These are phyloP conservation scores for Sanghuangporus weigelae DNA, from an alignment of 1,284 basidiomycete genomes.

Conservation along the genomic window DNA sequence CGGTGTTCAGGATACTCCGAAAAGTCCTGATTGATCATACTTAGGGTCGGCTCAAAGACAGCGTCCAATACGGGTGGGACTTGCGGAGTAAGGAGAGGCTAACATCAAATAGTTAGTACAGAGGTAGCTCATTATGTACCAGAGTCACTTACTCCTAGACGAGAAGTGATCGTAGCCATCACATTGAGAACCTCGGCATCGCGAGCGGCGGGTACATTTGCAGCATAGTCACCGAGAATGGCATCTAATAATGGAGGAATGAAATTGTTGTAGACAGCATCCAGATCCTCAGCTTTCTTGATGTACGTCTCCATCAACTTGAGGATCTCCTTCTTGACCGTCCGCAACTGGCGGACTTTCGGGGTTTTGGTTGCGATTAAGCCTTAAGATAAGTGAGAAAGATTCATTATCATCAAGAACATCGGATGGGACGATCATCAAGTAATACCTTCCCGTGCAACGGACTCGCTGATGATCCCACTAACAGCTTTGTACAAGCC, in stretches of 20 bases:
- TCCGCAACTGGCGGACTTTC: constrained; percentile 90
- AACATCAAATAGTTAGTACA: background rate
- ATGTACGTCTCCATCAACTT: constrained; percentile 98
- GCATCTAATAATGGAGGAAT: constrained; percentile 97
- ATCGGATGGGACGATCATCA: background rate
- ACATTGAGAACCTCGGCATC: constrained; percentile 98
- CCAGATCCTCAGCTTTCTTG: constrained; percentile 93
- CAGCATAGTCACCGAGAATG: constrained; percentile 94
- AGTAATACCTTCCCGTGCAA: constrained; percentile 74
- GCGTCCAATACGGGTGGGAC: constrained; percentile 96
- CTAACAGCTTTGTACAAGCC: constrained; percentile 97
- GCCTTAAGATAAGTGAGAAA: constrained; percentile 41
- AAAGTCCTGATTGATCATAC: constrained; percentile 99
- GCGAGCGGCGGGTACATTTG: constrained; percentile 89
- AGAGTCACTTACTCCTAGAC: constrained; percentile 71
- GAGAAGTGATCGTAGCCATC: constrained; percentile 92
- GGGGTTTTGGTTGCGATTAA: constrained; percentile 95
- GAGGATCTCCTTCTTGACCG: constrained; percentile 98
- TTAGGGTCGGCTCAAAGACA: constrained; percentile 95
- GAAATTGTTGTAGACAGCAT: constrained; percentile 86
- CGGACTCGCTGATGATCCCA: constrained; percentile 94
- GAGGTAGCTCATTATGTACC: background rate
- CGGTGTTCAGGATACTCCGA: constrained; percentile 98
- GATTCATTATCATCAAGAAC: background rate
- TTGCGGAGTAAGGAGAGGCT: constrained; percentile 88